Evolutionary conservation across 305 asterid species (phyloP), one percentile per base, ranked within the genome.

Genomic region (Fraxinus angustifolia): DNA sequence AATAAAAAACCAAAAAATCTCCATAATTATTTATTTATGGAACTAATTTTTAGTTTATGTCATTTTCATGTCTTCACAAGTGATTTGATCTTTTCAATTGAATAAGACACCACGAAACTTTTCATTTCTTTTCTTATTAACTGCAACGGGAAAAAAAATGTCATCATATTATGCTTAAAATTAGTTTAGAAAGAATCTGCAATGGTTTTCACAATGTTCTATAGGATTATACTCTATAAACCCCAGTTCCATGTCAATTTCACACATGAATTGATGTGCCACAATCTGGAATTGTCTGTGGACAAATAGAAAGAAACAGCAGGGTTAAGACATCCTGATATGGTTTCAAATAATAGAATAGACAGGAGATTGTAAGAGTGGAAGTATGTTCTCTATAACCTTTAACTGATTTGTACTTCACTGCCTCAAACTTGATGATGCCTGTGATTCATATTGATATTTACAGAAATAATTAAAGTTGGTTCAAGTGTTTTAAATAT

Each of bases 21-120:
- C 68, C 30, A 19, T 6, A 6, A 6, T 58, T 58, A 4, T 58
- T 5, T 58, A 58, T 58, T 8, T 23, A 19, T 19, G 28, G 3
- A n/a, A 58, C 26, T n/a, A 19, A n/a, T n/a, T 58, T 58, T 58
- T n/a, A 58, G 68, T 50, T 50, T 50, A 1, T 2, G 19, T 50
- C 21, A 19, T 19, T 58, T 58, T 75, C 48, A 68, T 77, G 26
- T 78, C 60, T 80, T 76, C 38, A 53, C 79, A 26, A 56, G 70
- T 80, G 28, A 45, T 50, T 38, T 40, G 60, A 58, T 28, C 28
- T 23, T 53, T 73, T 56, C 38, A 6, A 34, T 76, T 31, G 36
- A n/a, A 4, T 36, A 36, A 56, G 8, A 34, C 40, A 12, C 70
- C 17, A 26, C 65, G 73, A n/a, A 53, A 31, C 36, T 17, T 21